phyloP scores from a whole-genome alignment of 306 rosid species.

The Ceratonia siliqua region DNA sequence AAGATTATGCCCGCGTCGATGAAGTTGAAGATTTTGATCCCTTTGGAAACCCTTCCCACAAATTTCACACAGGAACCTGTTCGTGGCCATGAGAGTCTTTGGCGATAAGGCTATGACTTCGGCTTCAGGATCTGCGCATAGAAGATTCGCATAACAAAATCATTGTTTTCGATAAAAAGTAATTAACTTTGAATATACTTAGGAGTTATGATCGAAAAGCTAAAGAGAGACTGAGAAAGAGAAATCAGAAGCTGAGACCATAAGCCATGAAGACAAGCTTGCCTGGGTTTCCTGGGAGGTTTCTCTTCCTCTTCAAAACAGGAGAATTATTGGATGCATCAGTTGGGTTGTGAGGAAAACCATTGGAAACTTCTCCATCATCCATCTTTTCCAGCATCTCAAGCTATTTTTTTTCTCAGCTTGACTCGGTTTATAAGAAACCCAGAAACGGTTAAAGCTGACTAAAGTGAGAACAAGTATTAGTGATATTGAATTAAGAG shows the following conservation, averaged over 20 bases:
- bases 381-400: constrained; percentile 41
- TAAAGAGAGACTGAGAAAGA: no score
- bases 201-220: background rate
- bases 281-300: constrained; percentile 69
- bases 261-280: constrained; percentile 25
- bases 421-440: constrained; percentile 30
- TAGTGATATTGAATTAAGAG: constrained; percentile 29
- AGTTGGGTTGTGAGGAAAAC: constrained; percentile 43
- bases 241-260: no score
- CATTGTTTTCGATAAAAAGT: background rate
- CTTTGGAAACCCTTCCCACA: constrained; percentile 66
- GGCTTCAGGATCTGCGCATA: constrained; percentile 62
- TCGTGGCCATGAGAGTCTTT: constrained; percentile 64
- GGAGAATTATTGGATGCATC: constrained; percentile 39
- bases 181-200: constrained; percentile 28
- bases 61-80: constrained; percentile 63
- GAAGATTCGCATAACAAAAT: background rate
- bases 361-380: constrained; percentile 38
- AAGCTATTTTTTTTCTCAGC: constrained; percentile 14
- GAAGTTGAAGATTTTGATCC: constrained; percentile 70
- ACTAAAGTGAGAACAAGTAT: background rate
- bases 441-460: constrained; percentile 32
- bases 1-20: constrained; percentile 63
- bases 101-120: constrained; percentile 70
- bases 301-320: constrained; percentile 58